Conservation (phyloP, 108 stramenopile genomes). For the Parietichytrium sp. region DNA sequence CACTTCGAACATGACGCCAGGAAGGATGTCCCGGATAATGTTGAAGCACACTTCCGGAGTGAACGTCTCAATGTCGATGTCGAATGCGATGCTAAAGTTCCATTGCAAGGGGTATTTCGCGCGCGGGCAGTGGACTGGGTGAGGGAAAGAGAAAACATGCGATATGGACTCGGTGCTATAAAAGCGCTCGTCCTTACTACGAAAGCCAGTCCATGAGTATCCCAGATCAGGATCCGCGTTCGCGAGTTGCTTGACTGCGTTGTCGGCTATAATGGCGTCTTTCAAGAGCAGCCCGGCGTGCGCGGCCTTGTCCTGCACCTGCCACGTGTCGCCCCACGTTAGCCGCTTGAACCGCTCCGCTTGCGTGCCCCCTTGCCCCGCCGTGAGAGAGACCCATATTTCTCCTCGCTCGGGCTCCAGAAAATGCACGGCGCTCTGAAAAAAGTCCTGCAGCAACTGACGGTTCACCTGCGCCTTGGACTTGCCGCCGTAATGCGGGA, state of each 20-base stretch:
- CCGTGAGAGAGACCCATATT: conserved; percentile 3
- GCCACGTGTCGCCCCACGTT: neutral
- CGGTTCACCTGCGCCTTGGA: conserved; percentile 20
- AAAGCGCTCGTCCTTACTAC: neutral
- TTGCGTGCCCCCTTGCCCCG: conserved; percentile 23
- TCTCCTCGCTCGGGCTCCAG: neutral
- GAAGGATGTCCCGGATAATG: too few species aligned
- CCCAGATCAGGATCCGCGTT: neutral
- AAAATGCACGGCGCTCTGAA: neutral
- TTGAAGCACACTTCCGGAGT: too few species aligned
- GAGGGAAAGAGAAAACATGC: conserved; percentile 30
- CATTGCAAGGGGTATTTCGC: neutral
- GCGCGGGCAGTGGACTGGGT: neutral
- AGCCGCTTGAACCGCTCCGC: conserved; percentile 35
- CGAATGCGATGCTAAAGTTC: too few species aligned
- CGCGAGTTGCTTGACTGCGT: neutral
- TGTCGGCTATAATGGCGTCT: neutral
- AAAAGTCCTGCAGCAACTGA: neutral
- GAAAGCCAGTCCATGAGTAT: neutral
- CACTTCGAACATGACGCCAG: too few species aligned
- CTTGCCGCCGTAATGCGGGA: conserved; percentile 29
- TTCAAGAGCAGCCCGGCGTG: conserved; percentile 2
- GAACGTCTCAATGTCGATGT: too few species aligned
- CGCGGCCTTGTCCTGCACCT: conserved; percentile 26
- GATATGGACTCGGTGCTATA: neutral